Evolutionary conservation across 352 stramenopile genomes (phyloP), one percentile per base, ranked within the genome.

Genomic region (Paralagenidium karlingii): DNA sequence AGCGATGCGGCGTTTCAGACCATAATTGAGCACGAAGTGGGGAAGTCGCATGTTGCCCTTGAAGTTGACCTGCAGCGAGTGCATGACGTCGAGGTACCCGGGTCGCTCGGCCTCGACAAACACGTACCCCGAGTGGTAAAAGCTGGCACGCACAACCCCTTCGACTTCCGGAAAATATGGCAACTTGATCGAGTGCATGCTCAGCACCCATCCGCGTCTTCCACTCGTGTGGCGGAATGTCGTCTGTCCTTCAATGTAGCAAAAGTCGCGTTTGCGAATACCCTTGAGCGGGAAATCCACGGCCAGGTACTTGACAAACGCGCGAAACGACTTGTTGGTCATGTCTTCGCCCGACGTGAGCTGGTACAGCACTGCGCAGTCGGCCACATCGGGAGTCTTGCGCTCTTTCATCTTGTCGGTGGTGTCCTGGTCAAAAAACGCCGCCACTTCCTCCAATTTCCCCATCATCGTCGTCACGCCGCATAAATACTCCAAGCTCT

Each of bases 21-120:
- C 63, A 8, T 58, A 55, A 38, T 83, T 80, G 8, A 83, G 53
- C 43, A 86, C 42, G 32, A 83, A 82, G 26, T 70, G 53, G 24
- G 73, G 73, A 28, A 86, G 32, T 9, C 65, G 58, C 33, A 53
- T 76, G 9, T 64, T 71, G 45, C 68, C 77, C 40, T 84, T 83
- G 45, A 89, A 89, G 47, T 89, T 89, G 49, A 89, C 77, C 55
- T 86, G 76, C 11, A 89, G 47, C 43, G 61, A 80, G 47, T 89
- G 73, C 66, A 85, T 82, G n/a, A 89, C 73, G 49, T 89, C 73
- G 61, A 89, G 73, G 52, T 76, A 83, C 16, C 76, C 76, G 4
- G 70, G 53, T 3, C 65, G 68, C 37, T 89, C 73, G 12, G 76
- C 63, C 43, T 89, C 69, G 20, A 86, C 65, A 39, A 86, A 86